Evolutionary conservation across 1,139 yeast genomes (phyloP), one percentile per base, ranked within the genome.

Genomic region (Yamadazyma sp.): DNA sequence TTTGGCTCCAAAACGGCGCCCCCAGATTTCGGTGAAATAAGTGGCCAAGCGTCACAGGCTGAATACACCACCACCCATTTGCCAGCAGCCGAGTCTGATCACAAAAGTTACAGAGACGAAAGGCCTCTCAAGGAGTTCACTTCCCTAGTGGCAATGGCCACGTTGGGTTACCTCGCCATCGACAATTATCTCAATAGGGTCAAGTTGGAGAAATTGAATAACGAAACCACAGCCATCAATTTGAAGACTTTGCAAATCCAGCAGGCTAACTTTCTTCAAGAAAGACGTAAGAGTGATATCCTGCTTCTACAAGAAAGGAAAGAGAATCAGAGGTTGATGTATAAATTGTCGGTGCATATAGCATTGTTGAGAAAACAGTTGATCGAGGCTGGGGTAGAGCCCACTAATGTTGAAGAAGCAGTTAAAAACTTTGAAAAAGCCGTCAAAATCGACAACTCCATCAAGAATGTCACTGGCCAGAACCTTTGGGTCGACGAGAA

Each of bases 311-410:
- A 68, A 52, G 83, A 74, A 56, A 63, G 76, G 40, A 69, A 64
- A 51, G 74, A 64, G 35, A 60, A 56, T 33, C 76, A 73, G 34
- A 77, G 73, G 48, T 68, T 84, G 40, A 71, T 71, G 50, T 75
- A 73, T 67, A 78, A 76, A 54, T 75, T 82, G 83, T 71, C 77
- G 7, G 61, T 81, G 51, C 88, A 83, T 53, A 68, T 83, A 31
- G 87, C 86, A 1, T 59, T 82, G 53, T 61, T 83, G 30, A 64
- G 85, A 38, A 69, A 79, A 49, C 87, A 82, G 54, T 61, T 83
- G 40, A 45, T 58, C 5, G 83, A 80, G 8, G 51, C 58, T 4
- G 83, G 83, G 0, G 46, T 71, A 8, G 71, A 69, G n/a, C 87
- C 88, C 2, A 60, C 64, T 11, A 66, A 66, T 16, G 70, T 82